These are phyloP conservation scores for Saccharata proteae DNA, from an alignment of 2,329 filamentous ascomycete genomes.

Conservation along the genomic window DNA sequence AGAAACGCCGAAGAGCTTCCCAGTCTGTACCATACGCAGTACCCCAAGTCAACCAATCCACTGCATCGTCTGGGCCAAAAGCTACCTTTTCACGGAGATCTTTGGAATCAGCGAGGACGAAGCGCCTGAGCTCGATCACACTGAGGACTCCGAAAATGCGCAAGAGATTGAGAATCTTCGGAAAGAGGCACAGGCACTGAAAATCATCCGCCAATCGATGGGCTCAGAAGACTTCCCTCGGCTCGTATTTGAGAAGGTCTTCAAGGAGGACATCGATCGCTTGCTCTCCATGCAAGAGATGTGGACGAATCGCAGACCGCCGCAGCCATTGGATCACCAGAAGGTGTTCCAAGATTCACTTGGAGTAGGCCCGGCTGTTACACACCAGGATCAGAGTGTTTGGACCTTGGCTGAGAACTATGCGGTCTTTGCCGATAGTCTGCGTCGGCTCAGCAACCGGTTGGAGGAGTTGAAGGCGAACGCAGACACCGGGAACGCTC, in stretches of 20 bases:
- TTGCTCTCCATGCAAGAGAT: slow-evolving; percentile 83
- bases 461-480: slow-evolving; percentile 51
- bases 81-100: slow-evolving; percentile 87
- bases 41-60: slow-evolving; percentile 95
- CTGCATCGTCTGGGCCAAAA: slow-evolving; percentile 98
- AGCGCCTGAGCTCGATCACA: slow-evolving; percentile 63
- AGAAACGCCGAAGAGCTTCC: slow-evolving; percentile 81
- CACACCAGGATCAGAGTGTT: slow-evolving; percentile 55
- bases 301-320: slow-evolving; percentile 77
- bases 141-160: slow-evolving; percentile 69
- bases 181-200: slow-evolving; percentile 71
- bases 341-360: slow-evolving; percentile 42
- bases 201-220: slow-evolving; percentile 69
- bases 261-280: slow-evolving; percentile 69
- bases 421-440: slow-evolving; percentile 72
- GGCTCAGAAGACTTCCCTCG: slow-evolving; percentile 65
- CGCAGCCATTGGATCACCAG: slow-evolving; percentile 61
- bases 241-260: slow-evolving; percentile 88
- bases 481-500: slow-evolving; percentile 33
- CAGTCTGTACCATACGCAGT: slow-evolving; percentile 93
- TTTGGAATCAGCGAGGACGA: slow-evolving; percentile 89
- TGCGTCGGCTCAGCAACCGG: slow-evolving; percentile 64
- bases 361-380: slow-evolving; percentile 40
- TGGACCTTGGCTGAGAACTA: slow-evolving; percentile 83
- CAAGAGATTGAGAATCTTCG: slow-evolving; percentile 80